Evolutionary conservation across 495 filamentous ascomycete species (phyloP).

Genomic region (Hypoxylon fragiforme): DNA sequence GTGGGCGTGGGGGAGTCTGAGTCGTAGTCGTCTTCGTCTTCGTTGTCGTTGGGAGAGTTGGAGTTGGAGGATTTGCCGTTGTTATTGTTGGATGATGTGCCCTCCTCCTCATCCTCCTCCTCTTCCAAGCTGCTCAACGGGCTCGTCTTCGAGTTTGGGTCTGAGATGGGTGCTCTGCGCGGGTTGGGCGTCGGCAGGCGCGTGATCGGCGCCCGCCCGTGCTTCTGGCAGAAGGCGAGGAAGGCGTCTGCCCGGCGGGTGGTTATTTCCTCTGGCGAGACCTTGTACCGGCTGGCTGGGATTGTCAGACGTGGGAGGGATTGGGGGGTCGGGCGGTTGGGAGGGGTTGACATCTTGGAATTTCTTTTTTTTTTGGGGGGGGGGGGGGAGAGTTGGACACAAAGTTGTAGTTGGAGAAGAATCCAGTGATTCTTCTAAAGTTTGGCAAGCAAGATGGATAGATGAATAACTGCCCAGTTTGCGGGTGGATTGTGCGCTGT

Average conservation of each 20-base stretch:
- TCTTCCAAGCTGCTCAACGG: background rate
- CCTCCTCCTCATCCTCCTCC: background rate
- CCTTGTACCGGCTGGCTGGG: background rate
- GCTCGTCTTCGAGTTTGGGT: background rate
- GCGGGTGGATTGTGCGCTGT: too few relatives aligned
- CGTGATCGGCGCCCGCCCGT: conserved; percentile 15
- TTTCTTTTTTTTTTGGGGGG: too few relatives aligned
- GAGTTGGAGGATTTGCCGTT: background rate
- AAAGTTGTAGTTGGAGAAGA: too few relatives aligned
- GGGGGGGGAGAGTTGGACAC: background rate
- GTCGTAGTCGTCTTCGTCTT: background rate
- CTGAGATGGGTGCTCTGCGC: background rate
- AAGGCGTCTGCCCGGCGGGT: conserved; percentile 4
- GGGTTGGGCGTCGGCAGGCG: background rate
- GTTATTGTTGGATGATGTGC: background rate
- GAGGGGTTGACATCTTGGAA: conserved; percentile 5
- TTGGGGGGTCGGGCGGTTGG: conserved; percentile 14
- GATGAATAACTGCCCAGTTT: too few relatives aligned
- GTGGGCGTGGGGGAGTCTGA: background rate
- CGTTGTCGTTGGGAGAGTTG: background rate
- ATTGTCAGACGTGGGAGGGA: conserved; percentile 15
- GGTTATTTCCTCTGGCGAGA: conserved; percentile 21
- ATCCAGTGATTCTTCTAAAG: too few relatives aligned
- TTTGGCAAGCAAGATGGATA: too few relatives aligned
- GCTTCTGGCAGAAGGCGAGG: conserved; percentile 5